phyloP scores from a whole-genome alignment of 768 basidiomycete species.

The Cystobasidium tubakii region DNA sequence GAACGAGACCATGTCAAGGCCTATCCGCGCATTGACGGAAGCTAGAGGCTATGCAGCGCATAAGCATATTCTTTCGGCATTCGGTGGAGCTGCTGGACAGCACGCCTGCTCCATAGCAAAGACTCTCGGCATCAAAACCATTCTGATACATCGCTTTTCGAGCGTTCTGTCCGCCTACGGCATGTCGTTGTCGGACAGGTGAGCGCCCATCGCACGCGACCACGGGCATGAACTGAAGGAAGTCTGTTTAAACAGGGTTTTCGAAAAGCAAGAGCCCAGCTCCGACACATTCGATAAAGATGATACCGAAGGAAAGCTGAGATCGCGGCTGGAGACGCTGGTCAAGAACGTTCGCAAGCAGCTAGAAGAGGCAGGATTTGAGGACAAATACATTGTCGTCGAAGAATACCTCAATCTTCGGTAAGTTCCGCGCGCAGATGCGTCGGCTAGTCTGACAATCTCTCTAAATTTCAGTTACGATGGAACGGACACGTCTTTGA shows the following conservation, averaged over 20 bases:
- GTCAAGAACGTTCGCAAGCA: constrained; percentile 61
- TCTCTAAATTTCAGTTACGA: constrained; percentile 70
- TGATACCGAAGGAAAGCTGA: constrained; percentile 57
- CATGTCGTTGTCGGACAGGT: constrained; percentile 57
- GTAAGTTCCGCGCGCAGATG: neutral
- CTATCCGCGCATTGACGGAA: constrained; percentile 68
- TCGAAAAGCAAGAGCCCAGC: constrained; percentile 81
- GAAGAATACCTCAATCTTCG: constrained; percentile 58
- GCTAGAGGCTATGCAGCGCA: constrained; percentile 23
- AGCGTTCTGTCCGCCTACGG: constrained; percentile 92
- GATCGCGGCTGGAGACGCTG: constrained; percentile 65
- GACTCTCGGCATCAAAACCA: constrained; percentile 75
- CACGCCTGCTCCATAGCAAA: constrained; percentile 88
- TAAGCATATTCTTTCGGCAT: constrained; percentile 46
- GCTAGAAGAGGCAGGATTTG: constrained; percentile 74
- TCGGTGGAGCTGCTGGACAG: constrained; percentile 74
- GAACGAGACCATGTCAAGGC: constrained; percentile 92
- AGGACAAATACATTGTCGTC: constrained; percentile 61
- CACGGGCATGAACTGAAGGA: no score
- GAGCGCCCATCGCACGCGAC: neutral
- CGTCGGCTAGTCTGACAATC: neutral
- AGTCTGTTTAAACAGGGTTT: constrained; percentile 56
- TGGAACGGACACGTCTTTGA: constrained; percentile 85
- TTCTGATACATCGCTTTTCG: constrained; percentile 82
- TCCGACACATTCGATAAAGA: constrained; percentile 66